Base-by-base conservation (phyloP, 768 basidiomycete genomes). In the Chiua virens region DNA sequence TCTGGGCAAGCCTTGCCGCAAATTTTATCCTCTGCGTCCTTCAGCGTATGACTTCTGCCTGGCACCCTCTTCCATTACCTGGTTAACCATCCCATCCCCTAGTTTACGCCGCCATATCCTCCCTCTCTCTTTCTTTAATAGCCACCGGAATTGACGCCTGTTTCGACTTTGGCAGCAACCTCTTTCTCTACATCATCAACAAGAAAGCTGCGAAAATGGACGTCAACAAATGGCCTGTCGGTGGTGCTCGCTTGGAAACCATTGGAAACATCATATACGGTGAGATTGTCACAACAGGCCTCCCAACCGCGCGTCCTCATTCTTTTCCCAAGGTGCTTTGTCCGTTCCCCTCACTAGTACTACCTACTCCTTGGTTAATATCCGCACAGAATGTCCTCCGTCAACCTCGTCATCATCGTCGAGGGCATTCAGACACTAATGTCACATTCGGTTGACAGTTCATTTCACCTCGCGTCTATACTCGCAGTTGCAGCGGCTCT, bases 41-140 rank as follows among this genome's bases (percentile, higher is more conserved):
- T 9, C 91, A 92, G 65, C 67, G 89, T 89, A 42, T 32, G 66
- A 49, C 27, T 34, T 13, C 17, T 25, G 43, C 20, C 27, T 0
- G 15, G 1, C 4, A 0, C 27, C n/a, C 14, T 27, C 18, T 23
- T 42, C 30, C 10, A 5, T 13, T 13, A 1, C 36, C 21, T 42
- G 4, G 17, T 35, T 48, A n/a, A 52, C 22, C 43, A 13, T 25
- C 18, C 22, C 43, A 13, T 25, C 18, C 0, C 22, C 41, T 58
- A 93, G 90, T 99, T 60, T 99, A 98, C 65, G 96, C 91, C 13
- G 96, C 97, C 13, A 78, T 91, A 45, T 89, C 89, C 2, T 87
- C 92, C 2, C 55, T 80, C 5, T 96, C 92, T 1, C 74, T 98
- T 5, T 92, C 93, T 5, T 75, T 98, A 44, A 79, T 98, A 52